Evolutionary conservation across 139 green algal genomes (phyloP), one percentile per base, ranked within the genome.

Genomic region (Protoeuglena noctilucae): DNA sequence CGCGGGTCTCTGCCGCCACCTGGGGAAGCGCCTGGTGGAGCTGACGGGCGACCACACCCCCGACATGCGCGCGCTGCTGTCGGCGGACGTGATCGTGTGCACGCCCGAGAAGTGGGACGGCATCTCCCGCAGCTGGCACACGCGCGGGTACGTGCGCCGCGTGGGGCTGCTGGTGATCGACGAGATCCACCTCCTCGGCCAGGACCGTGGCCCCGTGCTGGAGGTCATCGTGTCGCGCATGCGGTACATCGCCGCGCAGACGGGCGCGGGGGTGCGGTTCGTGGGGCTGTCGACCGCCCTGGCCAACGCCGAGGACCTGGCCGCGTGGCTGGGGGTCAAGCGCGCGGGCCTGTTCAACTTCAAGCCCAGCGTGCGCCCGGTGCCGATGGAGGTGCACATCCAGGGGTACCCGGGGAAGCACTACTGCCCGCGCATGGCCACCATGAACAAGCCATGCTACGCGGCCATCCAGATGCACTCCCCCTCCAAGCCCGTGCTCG

Each of bases 101-200:
- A 98, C 89, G 1, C 89, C 90, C 4, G 89, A 96, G 69, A 96
- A 96, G 68, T 98, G 90, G 90, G 90, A 96, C 69, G 88, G 85
- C 51, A 92, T 96, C 70, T 83, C 63, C 22, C 77, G 90, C 28
- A 81, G 76, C 53, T 96, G 89, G 89, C 79, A 89, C 58, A 77
- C 61, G 21, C 64, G 88, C 7, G 54, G 52, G 4, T 92, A 91
- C 56, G 83, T 89, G 14, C 70, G 73, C 52, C 68, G 78, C 64
- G 83, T 95, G n/a, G 68, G 75, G 6, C 71, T 98, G 64, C 56
- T 98, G 29, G 63, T 98, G n/a, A 88, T 98, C 41, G 90, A 98
- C 40, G 89, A 96, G 79, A 95, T 98, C 65, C 90, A 98, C 62
- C 74, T 98, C 53, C 73, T 98, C 51, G 90, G 89, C 0, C 82